These are phyloP conservation scores for Gnetum montanum DNA, from an alignment of 75 land plant species.

Conservation along the genomic window DNA sequence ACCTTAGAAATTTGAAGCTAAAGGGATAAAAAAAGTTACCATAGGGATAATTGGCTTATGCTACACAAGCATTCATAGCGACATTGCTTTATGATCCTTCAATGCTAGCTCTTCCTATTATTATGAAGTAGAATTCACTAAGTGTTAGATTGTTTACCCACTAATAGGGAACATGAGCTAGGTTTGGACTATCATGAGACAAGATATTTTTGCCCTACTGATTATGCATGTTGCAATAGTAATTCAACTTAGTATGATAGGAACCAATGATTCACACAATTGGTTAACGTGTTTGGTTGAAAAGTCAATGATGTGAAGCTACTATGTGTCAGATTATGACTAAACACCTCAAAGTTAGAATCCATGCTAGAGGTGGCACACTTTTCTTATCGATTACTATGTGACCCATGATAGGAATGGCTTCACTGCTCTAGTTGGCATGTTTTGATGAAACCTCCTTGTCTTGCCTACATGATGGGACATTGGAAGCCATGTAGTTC, in stretches of 20 bases:
- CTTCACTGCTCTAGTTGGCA: no score
- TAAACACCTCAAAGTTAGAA: slow-evolving; percentile 72
- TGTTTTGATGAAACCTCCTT: no score
- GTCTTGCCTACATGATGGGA: no score
- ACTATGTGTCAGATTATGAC: slow-evolving; percentile 68
- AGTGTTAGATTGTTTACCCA: slow-evolving; percentile 34
- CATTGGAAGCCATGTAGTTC: no score
- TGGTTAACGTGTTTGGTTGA: not conserved
- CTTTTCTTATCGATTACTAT: not conserved
- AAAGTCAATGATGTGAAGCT: slow-evolving; percentile 44
- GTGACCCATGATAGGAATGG: no score
- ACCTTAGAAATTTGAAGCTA: slow-evolving; percentile 36
- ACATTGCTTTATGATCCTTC: slow-evolving; percentile 27
- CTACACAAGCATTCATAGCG: slow-evolving; percentile 22
- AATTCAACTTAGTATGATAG: slow-evolving; percentile 4
- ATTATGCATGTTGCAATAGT: slow-evolving; percentile 4
- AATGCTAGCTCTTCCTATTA: slow-evolving; percentile 25
- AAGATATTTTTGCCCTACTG: slow-evolving; percentile 17
- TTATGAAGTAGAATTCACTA: slow-evolving; percentile 27
- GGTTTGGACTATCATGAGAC: slow-evolving; percentile 27
- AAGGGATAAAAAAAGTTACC: slow-evolving; percentile 43
- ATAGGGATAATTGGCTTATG: slow-evolving; percentile 40
- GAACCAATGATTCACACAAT: slow-evolving; percentile 22
- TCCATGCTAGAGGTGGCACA: slow-evolving; percentile 23
- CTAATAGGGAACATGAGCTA: slow-evolving; percentile 25